Evolutionary conservation across 2,329 filamentous ascomycete genomes (phyloP).

Genomic region (Calycina herbarum): DNA sequence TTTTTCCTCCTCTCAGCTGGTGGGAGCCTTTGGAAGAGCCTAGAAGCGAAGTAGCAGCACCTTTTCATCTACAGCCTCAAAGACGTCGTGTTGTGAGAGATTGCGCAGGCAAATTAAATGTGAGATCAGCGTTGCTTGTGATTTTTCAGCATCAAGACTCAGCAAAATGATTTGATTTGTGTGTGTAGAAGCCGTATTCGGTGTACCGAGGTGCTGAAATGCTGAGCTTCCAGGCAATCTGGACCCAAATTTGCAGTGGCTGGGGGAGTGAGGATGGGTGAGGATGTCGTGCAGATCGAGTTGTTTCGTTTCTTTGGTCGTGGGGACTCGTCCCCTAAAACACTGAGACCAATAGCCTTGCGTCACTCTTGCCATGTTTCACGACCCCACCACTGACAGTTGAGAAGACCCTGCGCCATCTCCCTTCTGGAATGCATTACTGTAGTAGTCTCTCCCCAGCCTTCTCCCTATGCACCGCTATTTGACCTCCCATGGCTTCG

Average conservation of each 20-base stretch:
- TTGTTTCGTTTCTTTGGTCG: conserved; percentile 1
- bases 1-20: background rate
- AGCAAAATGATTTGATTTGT: background rate
- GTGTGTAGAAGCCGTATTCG: background rate
- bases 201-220: background rate
- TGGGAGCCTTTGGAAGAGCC: background rate
- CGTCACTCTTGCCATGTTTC: background rate
- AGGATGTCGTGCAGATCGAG: background rate
- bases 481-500: no score
- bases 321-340: background rate
- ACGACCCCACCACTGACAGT: background rate
- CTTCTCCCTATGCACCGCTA: no score
- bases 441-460: no score
- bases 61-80: background rate
- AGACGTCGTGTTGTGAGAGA: conserved; percentile 2
- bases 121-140: background rate
- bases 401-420: background rate
- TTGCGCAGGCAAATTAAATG: background rate
- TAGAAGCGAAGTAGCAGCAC: background rate
- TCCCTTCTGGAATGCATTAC: no score
- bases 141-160: background rate
- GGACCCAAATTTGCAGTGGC: background rate
- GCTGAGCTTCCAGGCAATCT: background rate
- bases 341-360: background rate
- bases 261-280: no score